Conservation (phyloP, 2,329 filamentous ascomycete species). For the Colletotrichum zoysiae region DNA sequence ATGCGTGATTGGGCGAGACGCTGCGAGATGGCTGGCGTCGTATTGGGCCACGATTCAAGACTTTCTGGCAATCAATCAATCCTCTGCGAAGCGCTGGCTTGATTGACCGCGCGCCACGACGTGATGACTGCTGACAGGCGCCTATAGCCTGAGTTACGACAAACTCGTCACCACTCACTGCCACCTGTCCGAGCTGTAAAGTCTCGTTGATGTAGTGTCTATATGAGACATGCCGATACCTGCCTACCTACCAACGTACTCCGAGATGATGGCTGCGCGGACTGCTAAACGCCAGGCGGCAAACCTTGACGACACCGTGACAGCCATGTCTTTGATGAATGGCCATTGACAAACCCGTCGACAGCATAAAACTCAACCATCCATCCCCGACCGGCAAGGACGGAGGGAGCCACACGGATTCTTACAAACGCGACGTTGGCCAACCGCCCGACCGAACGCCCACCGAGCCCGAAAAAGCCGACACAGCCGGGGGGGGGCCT, state of each 20-base stretch:
- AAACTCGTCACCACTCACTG: neutral
- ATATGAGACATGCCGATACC: conserved; percentile 18
- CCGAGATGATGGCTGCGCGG: neutral
- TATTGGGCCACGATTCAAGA: conserved; percentile 4
- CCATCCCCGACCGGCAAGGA: conserved; percentile 17
- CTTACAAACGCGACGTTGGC: conserved; percentile 21
- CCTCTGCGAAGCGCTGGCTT: conserved; percentile 26
- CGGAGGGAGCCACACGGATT: conserved; percentile 2
- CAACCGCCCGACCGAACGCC: conserved; percentile 17
- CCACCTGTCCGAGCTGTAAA: conserved; percentile 5
- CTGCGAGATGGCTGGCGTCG: conserved; percentile 11
- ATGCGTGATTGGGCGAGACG: conserved; percentile 15
- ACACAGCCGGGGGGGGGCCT: conserved; percentile 5
- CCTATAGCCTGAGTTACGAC: neutral
- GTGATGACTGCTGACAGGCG: conserved; percentile 20
- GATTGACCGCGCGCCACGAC: conserved; percentile 34
- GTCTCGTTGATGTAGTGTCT: neutral
- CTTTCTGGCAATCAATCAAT: conserved; percentile 21
- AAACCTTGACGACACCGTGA: neutral
- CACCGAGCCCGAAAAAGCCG: conserved; percentile 34
- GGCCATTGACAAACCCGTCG: neutral
- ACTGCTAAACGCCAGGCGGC: neutral
- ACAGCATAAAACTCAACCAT: conserved; percentile 21
- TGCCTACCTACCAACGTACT: neutral
- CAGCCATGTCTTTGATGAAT: conserved; percentile 1